Evolutionary conservation across 352 stramenopile species (phyloP), one percentile per base, ranked within the genome.

Genomic region (Aphanomyces astaci): DNA sequence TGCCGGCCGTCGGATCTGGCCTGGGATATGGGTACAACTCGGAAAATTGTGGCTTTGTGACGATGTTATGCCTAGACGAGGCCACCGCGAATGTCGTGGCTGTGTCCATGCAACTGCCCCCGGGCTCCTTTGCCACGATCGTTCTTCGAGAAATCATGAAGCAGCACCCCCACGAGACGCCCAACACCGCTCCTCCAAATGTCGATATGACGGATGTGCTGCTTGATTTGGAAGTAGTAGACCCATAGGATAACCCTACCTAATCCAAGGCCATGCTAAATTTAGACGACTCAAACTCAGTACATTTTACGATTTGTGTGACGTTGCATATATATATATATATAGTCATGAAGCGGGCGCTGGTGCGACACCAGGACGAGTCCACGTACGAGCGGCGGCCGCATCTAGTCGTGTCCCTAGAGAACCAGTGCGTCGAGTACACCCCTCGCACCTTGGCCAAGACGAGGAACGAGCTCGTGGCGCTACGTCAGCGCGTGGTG

Each of bases 51-150:
- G 30, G 46, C 43, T 48, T 67, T 39, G 27, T 15, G n/a, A 45
- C 27, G 10, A 64, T 55, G 25, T 40, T 59, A n/a, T 28, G n/a
- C n/a, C n/a, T n/a, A n/a, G n/a, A n/a, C n/a, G n/a, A n/a, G 56
- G 53, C 30, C 63, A 67, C 48, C 17, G 28, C 9, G 24, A 22
- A 33, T 64, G 71, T 55, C 19, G 30, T 78, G n/a, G 64, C 74
- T 36, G 28, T 85, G 39, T 75, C 76, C 54, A 90, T 93, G 48
- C 78, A 77, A 22, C 74, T 92, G 7, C 71, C 76, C 9, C 86
- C 74, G 43, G 85, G 85, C 2, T 86, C 75, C 22, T 93, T 91
- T 65, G 85, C 85, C 15, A 93, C 85, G 3, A 91, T 93, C 78
- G 89, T 81, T 63, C 71, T 93, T 10, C 85, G 85, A 27, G 80